Base-by-base conservation (phyloP, 2,329 filamentous ascomycete genomes). In the Venturia aucupariae region DNA sequence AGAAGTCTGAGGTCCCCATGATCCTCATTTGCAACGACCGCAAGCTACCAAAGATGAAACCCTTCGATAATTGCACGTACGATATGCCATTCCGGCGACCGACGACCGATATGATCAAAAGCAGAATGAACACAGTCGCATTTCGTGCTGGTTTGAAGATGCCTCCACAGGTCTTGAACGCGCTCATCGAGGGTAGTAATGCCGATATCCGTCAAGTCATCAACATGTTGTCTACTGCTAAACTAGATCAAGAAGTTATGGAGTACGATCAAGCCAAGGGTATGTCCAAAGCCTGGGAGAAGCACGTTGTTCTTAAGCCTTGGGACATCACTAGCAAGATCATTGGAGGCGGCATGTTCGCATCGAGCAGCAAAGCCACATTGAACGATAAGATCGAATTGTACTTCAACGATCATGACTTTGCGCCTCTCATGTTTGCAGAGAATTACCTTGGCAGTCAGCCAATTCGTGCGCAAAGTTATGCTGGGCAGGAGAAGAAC, bases 391-490 rank as follows among this genome's bases (percentile, higher is more conserved):
- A 99, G 81, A 94, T 95, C 67, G 93, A 99, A 76, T 85, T 99
- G 1, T 99, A 99, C 75, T 99, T 99, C 81, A 97, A 99, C 75
- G 94, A 99, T 71, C 94, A 99, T 72, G 94, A 99, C 71, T 96
- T 97, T 77, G 97, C 92, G 71, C 94, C 88, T 72, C 81, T 99
- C 63, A 97, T 99, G 94, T 86, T 99, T 59, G 94, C 99, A 74
- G 95, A 99, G 75, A 99, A 99, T 73, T 99, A 99, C 70, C 82
- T 99, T 15, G 88, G 86, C 67, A 92, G 91, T 1, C 90, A 87
- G 66, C 94, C 94, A 3, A 82, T 86, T 66, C 81, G 79, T 15
- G 79, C 90, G 3, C 83, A 80, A 66, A 81, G 80, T 24, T 88
- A 86, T 72, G 80, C 80, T 46, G 85, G 83, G 65, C 86, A 84